Evolutionary conservation across 352 stramenopile genomes (phyloP), one percentile per base, ranked within the genome.

Genomic region (Globisporangium paroecandrum): DNA sequence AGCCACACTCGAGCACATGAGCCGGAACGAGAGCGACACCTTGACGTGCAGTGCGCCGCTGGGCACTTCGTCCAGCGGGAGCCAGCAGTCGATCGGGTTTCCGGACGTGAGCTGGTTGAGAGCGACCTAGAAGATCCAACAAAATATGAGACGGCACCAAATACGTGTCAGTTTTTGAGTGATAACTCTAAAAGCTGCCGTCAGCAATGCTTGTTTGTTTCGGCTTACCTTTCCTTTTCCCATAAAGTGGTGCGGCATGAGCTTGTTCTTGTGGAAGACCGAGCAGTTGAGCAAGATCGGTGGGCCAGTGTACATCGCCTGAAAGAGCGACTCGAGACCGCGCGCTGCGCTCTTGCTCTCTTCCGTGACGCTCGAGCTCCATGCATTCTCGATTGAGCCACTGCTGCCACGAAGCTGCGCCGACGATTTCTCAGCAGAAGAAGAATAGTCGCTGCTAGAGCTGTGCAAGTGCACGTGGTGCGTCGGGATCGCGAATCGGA

Each of bases 191-290:
- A 51, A 51, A 51, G 41, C 15, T 51, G 6, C 18, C 43, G 6
- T 9, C 43, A 24, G 18, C 43, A 51, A 20, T 12, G 6, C 8
- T 49, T 24, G 43, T 24, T 24, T 51, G 43, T 7, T 10, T 32
- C 29, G n/a, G 7, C 74, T 46, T 71, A 90, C 85, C 76, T 82
- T 81, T 53, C 77, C 73, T 68, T 76, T 76, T 13, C 86, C 86
- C 86, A 93, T 89, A 51, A 91, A 90, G 56, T 89, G 75, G 62
- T 94, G 86, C n/a, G 71, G 77, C 46, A 91, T 67, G 61, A 94
- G 64, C 66, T 89, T 91, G 71, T 84, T 93, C 70, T 93, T 93
- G 70, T 94, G 82, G 69, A 83, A 94, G 15, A 92, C 75, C 1
- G 83, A 78, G 47, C 81, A 91, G 49, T 77, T 72, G 41, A 93